Evolutionary conservation across 768 basidiomycete genomes (phyloP).

Genomic region (Xanthoconium stramineum): DNA sequence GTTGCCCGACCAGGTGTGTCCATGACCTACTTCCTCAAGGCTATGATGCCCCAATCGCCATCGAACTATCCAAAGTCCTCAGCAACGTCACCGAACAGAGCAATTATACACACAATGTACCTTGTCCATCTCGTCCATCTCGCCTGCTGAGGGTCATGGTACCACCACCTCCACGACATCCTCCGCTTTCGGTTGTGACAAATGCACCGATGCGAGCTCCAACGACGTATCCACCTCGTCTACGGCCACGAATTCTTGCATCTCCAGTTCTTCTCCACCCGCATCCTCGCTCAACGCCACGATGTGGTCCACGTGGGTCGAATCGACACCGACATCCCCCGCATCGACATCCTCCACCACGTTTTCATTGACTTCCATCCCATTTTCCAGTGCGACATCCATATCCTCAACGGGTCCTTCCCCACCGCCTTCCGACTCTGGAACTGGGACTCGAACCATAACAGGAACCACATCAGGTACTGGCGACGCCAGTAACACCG

Average conservation of each 20-base stretch:
- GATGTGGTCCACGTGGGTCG: background rate
- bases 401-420: background rate
- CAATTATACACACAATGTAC: too few relatives aligned
- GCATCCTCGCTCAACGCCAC: background rate
- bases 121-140: too few relatives aligned
- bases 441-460: background rate
- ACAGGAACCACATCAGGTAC: background rate
- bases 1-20: background rate
- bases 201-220: conserved; percentile 25
- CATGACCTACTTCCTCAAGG: too few relatives aligned
- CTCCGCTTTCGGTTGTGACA: background rate
- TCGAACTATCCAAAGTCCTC: too few relatives aligned
- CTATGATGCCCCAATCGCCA: background rate
- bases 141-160: too few relatives aligned
- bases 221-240: conserved; percentile 17
- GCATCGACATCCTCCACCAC: background rate
- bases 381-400: background rate
- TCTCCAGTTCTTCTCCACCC: too few relatives aligned
- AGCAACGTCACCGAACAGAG: too few relatives aligned
- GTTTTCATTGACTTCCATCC: background rate
- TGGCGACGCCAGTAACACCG: background rate
- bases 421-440: background rate
- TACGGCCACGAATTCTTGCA: too few relatives aligned
- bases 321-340: background rate
- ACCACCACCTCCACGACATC: too few relatives aligned